Conservation (phyloP, 257 asterid species). For the Lycium ferocissimum region DNA sequence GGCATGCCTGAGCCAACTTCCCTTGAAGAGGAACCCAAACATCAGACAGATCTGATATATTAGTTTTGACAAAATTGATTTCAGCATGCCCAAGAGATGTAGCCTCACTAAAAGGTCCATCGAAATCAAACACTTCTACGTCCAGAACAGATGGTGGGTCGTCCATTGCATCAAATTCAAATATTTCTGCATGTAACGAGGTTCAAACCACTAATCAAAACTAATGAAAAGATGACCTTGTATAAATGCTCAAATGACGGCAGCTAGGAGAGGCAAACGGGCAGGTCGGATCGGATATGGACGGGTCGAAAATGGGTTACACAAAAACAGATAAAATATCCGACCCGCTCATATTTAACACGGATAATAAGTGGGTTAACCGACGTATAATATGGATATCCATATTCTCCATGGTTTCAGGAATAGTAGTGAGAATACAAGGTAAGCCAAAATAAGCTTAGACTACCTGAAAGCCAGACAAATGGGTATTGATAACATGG, state of each 20-base stretch:
- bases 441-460: too few species aligned
- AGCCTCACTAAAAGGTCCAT: constrained; percentile 95
- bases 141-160: constrained; percentile 95
- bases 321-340: too few species aligned
- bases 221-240: constrained; percentile 9
- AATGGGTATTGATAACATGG: too few species aligned
- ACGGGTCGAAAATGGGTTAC: too few species aligned
- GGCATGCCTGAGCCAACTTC: constrained; percentile 95
- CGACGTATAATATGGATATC: too few species aligned
- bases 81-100: constrained; percentile 89
- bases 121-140: constrained; percentile 89
- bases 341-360: too few species aligned
- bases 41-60: constrained; percentile 85
- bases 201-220: constrained; percentile 33
- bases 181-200: constrained; percentile 72
- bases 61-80: constrained; percentile 78
- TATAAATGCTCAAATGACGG: constrained; percentile 5
- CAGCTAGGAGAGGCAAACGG: background rate
- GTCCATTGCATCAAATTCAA: constrained; percentile 99
- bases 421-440: too few species aligned
- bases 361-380: too few species aligned
- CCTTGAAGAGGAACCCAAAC: constrained; percentile 93
- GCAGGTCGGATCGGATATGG: too few species aligned
- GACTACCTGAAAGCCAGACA: too few species aligned
- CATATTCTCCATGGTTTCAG: too few species aligned